A percentile compares a stretch with the other conserved stretches of the same genome.
phyloP scores from a whole-genome alignment of 2,329 filamentous ascomycete species.

The Penicillium capsulatum region DNA sequence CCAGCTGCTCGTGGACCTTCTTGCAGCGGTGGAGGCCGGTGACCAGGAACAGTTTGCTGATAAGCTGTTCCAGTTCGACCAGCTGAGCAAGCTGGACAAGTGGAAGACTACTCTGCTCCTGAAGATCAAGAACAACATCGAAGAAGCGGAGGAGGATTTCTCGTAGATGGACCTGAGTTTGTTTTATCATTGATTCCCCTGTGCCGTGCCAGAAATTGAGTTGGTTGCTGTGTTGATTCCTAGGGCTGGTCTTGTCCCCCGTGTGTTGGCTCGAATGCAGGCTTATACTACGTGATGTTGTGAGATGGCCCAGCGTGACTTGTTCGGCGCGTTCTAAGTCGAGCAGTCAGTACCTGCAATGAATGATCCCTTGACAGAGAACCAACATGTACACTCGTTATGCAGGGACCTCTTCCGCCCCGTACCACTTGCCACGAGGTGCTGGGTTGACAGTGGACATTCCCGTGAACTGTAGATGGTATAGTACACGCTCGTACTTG shows the following conservation, averaged over 20 bases:
- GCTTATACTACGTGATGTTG: not conserved
- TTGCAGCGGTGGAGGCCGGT: constrained; percentile 68
- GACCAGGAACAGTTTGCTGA: constrained; percentile 81
- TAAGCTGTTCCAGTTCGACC: constrained; percentile 83
- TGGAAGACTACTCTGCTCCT: constrained; percentile 91
- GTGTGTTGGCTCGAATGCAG: constrained; percentile 5
- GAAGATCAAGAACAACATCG: constrained; percentile 77
- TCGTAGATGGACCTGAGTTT: constrained; percentile 45
- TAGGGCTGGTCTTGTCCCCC: not conserved
- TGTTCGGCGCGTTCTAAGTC: no score
- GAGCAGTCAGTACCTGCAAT: no score
- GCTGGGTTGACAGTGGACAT: no score
- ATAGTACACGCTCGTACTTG: no score
- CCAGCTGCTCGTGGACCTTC: constrained; percentile 73
- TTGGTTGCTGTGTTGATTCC: constrained; percentile 5
- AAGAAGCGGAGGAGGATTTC: constrained; percentile 66
- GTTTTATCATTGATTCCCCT: constrained; percentile 23
- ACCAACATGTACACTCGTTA: no score
- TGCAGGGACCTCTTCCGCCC: no score
- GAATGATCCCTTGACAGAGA: no score
- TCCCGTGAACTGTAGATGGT: no score
- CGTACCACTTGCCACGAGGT: no score
- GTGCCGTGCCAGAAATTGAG: constrained; percentile 14
- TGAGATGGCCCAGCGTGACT: no score
- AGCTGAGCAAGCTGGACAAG: constrained; percentile 89